Evolutionary conservation across 768 basidiomycete genomes (phyloP), one percentile per base, ranked within the genome.

Genomic region (Leccinum boreale): DNA sequence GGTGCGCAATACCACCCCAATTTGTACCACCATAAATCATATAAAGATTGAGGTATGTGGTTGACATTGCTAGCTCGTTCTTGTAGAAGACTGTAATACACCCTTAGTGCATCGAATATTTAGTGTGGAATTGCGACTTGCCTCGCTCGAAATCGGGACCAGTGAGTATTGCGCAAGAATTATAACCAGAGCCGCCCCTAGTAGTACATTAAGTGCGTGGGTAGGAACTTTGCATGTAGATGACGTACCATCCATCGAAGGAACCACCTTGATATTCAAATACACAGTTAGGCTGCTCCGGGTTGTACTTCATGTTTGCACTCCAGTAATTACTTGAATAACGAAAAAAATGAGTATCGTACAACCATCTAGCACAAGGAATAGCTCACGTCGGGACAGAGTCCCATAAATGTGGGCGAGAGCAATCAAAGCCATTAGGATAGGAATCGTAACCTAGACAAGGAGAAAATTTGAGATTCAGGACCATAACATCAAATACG

Each of bases 11-110:
- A 44, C 68, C 68, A 6, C 84, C 85, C 83, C 83, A 85, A 51
- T 86, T 85, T 1, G 85, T 86, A 28, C 85, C 85, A 3, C 85
- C 85, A 64, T 79, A 83, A 9, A 81, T 66, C 85, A 86, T 83
- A 62, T 84, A 84, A 15, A 84, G 67, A 60, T 75, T 81, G 77
- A 63, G 46, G 24, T 60, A 59, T 2, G 54, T 50, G 55, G 56
- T 51, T 31, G 61, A 62, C 59, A 61, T 67, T 11, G 63, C 28
- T 8, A 61, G 23, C 21, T 60, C 48, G n/a, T 69, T 69, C 52
- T 70, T 69, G 56, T 66, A 56, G 35, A 59, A 60, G 48, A 61
- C 58, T 69, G 14, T 33, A 21, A 50, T 28, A 42, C 10, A 4
- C 6, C 5, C 9, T 53, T 8, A 66, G 59, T 28, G 60, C 65